Conservation (phyloP, 2,329 filamentous ascomycete species). For the Elsinoe australis region DNA sequence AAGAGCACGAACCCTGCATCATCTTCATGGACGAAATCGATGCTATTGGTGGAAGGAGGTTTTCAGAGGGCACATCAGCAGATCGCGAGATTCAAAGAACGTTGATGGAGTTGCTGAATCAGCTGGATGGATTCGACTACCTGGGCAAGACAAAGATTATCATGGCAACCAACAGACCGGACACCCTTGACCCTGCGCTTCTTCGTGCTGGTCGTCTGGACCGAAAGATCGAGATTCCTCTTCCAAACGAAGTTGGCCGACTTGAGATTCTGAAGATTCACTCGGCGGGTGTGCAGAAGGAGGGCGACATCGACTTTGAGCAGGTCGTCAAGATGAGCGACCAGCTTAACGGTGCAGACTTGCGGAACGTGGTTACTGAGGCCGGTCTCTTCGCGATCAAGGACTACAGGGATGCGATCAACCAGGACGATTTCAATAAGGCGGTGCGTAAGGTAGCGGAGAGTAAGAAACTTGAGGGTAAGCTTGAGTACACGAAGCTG, state of each 20-base stretch:
- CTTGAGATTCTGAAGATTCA: conserved; percentile 99
- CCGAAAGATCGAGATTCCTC: conserved; percentile 93
- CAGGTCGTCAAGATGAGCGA: conserved; percentile 99
- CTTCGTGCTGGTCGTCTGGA: conserved; percentile 89
- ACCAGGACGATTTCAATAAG: conserved; percentile 99
- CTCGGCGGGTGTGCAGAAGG: conserved; percentile 72
- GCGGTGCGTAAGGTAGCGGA: conserved; percentile 96
- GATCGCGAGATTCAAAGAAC: conserved; percentile 98
- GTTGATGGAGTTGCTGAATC: conserved; percentile 96
- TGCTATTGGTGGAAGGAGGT: conserved; percentile 91
- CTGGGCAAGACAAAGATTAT: conserved; percentile 99
- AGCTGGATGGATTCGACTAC: conserved; percentile 98
- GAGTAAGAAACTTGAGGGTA: conserved; percentile 96
- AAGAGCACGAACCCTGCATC: conserved; percentile 98
- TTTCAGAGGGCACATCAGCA: conserved; percentile 93
- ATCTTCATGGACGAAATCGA: conserved; percentile 99
- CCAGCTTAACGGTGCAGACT: conserved; percentile 90
- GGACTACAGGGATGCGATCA: conserved; percentile 91
- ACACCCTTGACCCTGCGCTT: conserved; percentile 88
- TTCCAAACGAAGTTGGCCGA: conserved; percentile 93
- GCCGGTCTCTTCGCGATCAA: conserved; percentile 97
- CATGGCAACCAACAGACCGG: conserved; percentile 97
- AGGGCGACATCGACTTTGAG: conserved; percentile 97
- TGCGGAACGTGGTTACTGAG: conserved; percentile 96
- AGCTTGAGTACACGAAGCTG: conserved; percentile 89